These are phyloP conservation scores for Thermothelomyces thermophilus DNA, from an alignment of 2,329 filamentous ascomycete genomes.

Conservation along the genomic window DNA sequence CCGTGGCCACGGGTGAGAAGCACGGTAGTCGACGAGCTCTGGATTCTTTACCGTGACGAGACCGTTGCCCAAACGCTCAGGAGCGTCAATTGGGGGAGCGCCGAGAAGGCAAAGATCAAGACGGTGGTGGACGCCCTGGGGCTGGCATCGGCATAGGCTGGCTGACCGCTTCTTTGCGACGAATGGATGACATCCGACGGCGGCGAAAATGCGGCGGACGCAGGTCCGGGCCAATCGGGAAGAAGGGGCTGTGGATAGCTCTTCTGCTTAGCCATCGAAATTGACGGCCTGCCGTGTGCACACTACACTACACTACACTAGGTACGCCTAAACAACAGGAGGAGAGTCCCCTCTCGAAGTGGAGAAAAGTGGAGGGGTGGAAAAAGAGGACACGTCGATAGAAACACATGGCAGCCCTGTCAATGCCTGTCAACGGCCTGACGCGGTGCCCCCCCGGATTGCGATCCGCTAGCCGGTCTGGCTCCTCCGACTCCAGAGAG, in stretches of 20 bases:
- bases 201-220: not conserved
- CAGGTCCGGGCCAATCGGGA: conserved; percentile 10
- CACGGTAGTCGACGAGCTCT: conserved; percentile 55
- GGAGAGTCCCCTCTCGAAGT: not conserved
- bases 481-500: conserved; percentile 3
- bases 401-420: conserved; percentile 14
- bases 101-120: conserved; percentile 42
- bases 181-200: not conserved
- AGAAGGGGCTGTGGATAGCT: not conserved
- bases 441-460: conserved; percentile 10
- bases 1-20: conserved; percentile 70
- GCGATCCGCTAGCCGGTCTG: not conserved
- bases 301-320: too few relatives aligned
- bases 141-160: conserved; percentile 23
- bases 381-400: conserved; percentile 13
- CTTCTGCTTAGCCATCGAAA: not conserved
- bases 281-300: not conserved
- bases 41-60: conserved; percentile 36
- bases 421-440: not conserved
- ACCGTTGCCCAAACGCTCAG: conserved; percentile 34
- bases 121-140: conserved; percentile 38
- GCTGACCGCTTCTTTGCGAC: conserved; percentile 9
- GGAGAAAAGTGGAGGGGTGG: not conserved
- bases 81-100: conserved; percentile 52
- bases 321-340: too few relatives aligned